phyloP scores from a whole-genome alignment of 257 asterid species.

The Nicotiana paniculata region DNA sequence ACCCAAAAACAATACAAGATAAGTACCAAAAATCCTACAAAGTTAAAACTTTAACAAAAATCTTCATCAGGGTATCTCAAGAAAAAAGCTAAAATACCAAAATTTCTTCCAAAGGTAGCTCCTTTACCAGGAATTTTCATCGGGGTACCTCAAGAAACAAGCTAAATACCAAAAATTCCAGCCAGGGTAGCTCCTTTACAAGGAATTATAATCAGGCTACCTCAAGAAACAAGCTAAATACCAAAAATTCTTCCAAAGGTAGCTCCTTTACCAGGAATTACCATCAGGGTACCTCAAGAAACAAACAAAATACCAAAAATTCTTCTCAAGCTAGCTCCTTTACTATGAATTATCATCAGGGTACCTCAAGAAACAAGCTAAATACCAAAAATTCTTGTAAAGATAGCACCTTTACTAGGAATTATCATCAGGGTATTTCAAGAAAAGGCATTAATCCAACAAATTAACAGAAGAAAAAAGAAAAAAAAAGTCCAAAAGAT shows the following conservation, averaged over 20 bases:
- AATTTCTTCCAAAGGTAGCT: not conserved
- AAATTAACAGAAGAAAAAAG: not conserved
- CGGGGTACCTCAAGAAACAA: too few relatives aligned
- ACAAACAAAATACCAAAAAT: too few relatives aligned
- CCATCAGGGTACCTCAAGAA: too few relatives aligned
- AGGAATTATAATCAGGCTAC: too few relatives aligned
- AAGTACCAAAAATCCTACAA: not conserved
- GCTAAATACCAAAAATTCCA: too few relatives aligned
- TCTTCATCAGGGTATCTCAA: not conserved
- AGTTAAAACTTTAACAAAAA: not conserved
- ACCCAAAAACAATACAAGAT: not conserved
- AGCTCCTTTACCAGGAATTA: too few relatives aligned
- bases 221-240: too few relatives aligned
- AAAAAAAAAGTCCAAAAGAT: constrained; percentile 9
- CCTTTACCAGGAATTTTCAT: not conserved
- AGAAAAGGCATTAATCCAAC: constrained; percentile 2
- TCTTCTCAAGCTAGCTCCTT: too few relatives aligned
- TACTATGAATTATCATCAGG: not conserved
- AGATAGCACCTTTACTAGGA: not conserved
- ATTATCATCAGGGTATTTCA: constrained; percentile 5
- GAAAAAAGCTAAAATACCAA: not conserved
- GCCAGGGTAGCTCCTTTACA: too few relatives aligned
- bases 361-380: not conserved
- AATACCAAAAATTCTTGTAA: not conserved
- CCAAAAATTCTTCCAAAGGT: too few relatives aligned